phyloP scores from a whole-genome alignment of 805 yeast species.

The Ogataea philodendri region DNA sequence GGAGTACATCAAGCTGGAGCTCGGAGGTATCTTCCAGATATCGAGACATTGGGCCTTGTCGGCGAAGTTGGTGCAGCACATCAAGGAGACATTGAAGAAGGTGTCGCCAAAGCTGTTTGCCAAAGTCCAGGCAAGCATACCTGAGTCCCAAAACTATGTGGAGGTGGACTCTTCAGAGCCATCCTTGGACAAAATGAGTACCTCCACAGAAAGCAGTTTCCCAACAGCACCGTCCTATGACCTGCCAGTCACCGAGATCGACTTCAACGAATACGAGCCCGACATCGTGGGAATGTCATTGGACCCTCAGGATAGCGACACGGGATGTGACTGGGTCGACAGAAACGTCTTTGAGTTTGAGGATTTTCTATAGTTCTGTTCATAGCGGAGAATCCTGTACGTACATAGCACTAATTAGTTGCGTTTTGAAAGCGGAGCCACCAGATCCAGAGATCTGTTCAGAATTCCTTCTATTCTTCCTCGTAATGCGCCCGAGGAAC shows the following conservation, averaged over 20 bases:
- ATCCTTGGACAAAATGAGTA: neutral
- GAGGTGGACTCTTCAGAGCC: slow-evolving; percentile 11
- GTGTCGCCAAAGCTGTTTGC: slow-evolving; percentile 42
- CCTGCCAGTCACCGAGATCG: slow-evolving; percentile 26
- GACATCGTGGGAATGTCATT: slow-evolving; percentile 22
- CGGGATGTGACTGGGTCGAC: slow-evolving; percentile 61
- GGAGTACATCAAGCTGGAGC: slow-evolving; percentile 48
- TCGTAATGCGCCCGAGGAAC: slow-evolving; percentile 70
- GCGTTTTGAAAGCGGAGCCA: slow-evolving; percentile 69
- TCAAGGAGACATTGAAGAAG: slow-evolving; percentile 43
- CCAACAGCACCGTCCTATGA: slow-evolving; percentile 1
- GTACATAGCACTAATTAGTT: too few relatives aligned
- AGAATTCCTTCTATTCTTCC: slow-evolving; percentile 82
- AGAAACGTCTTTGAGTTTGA: slow-evolving; percentile 43
- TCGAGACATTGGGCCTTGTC: slow-evolving; percentile 53
- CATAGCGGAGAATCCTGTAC: too few relatives aligned
- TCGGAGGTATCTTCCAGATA: slow-evolving; percentile 48
- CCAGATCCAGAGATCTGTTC: slow-evolving; percentile 72
- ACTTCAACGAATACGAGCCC: slow-evolving; percentile 26
- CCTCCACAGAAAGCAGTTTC: slow-evolving; percentile 1
- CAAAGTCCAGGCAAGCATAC: slow-evolving; percentile 37
- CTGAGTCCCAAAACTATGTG: slow-evolving; percentile 14
- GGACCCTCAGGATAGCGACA: slow-evolving; percentile 37
- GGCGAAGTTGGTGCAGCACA: slow-evolving; percentile 44
- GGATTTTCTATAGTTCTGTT: too few relatives aligned